Percentiles rank a stretch among this genome's conserved stretches.
These are phyloP conservation scores for Pogostemon cablin DNA, from an alignment of 257 asterid species.

Conservation along the genomic window DNA sequence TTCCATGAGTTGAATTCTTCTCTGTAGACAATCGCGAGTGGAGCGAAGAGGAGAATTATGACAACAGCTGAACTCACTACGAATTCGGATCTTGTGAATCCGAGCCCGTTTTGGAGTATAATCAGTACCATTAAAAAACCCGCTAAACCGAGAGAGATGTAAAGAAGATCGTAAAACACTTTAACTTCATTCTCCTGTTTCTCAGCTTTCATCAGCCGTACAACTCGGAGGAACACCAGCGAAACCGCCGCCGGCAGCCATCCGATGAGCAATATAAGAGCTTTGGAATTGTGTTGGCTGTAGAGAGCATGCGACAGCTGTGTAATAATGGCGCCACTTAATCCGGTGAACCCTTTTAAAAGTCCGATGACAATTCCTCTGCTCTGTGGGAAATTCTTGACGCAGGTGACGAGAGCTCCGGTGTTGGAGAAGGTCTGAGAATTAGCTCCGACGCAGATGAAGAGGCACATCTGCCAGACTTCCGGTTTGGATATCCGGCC, in stretches of 20 bases:
- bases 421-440: conserved; percentile 65
- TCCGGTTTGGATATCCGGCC: conserved; percentile 37
- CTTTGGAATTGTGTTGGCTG: conserved; percentile 28
- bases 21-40: conserved; percentile 39
- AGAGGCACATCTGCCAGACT: conserved; percentile 62
- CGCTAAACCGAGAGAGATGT: conserved; percentile 46
- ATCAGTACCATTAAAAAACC: conserved; percentile 48
- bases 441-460: conserved; percentile 58
- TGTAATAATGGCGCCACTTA: conserved; percentile 57
- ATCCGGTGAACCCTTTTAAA: conserved; percentile 55
- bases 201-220: conserved; percentile 38
- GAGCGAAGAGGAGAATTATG: conserved; percentile 44
- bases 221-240: conserved; percentile 33
- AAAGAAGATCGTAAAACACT: conserved; percentile 47
- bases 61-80: conserved; percentile 37
- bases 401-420: conserved; percentile 53
- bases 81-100: conserved; percentile 29
- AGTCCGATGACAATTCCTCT: conserved; percentile 54
- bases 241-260: conserved; percentile 57
- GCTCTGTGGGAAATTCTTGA: conserved; percentile 54
- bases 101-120: conserved; percentile 38
- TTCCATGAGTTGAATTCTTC: conserved; percentile 40
- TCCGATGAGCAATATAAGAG: conserved; percentile 46
- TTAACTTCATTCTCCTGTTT: conserved; percentile 34
- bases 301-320: conserved; percentile 51